Base-by-base conservation (phyloP, 352 stramenopile genomes). In the Phytophthora sp. region DNA sequence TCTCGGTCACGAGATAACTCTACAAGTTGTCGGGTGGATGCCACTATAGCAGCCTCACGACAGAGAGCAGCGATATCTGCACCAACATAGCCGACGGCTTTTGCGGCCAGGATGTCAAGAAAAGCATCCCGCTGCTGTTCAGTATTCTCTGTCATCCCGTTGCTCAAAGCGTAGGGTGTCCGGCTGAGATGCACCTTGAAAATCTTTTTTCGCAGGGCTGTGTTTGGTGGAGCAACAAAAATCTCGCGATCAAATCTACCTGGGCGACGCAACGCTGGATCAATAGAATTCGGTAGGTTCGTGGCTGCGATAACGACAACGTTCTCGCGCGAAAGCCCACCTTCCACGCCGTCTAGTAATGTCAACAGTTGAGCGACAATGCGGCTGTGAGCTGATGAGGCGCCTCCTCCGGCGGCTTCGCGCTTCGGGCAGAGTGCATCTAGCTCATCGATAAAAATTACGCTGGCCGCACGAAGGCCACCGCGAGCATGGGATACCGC, bases 361-460 rank as follows among this genome's bases (percentile, higher is more conserved):
- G 96, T 99, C 17, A 99, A 73, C 18, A 99, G 62, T 67, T 99
- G 96, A 5, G 94, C 96, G 7, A 99, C 95, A 10, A 99, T 87
- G 21, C 84, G 76, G 38, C 74, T 91, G 62, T 91, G 76, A 2
- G 76, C 71, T 24, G 69, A 72, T 13, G 69, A 74, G 13, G 55
- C 37, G 1, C 59, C 53, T 23, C 72, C 82, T 37, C 61, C 61
- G 12, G 62, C 59, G 54, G 84, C 65, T 34, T 96, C 88, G 53
- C 96, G 89, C 55, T 97, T 97, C 5, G 95, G 95, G 32, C 95
- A 98, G 28, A 99, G 90, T 12, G 84, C 95, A 74, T 99, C 97
- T 3, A 99, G 62, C 41, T 99, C 95, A 61, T 99, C 97, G 62
- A 99, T 97, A 61, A 99, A 98, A 43, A 99, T 91, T 52, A 92